Base-by-base conservation (phyloP, 179 eudicot species). In the Spinacia oleracea region DNA sequence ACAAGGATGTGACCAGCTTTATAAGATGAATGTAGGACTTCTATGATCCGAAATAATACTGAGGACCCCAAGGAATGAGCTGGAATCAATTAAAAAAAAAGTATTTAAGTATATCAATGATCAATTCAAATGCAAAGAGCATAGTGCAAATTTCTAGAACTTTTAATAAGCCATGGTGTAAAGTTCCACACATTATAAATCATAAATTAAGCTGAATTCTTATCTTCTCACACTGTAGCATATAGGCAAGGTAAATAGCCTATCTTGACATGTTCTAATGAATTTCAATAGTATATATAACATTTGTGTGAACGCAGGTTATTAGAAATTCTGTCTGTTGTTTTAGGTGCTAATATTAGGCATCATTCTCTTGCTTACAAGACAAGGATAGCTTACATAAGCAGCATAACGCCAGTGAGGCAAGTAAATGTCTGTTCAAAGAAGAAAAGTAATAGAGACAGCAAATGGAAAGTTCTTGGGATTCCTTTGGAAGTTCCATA, bases 371-470 rank as follows among this genome's bases (percentile, higher is more conserved):
- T 45, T 62, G 59, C 32, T 8, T 38, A 80, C 60, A 62, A 51
- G 69, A 60, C 20, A 64, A 53, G 53, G 55, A 67, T 50, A 78
- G 85, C 99, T 96, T 83, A 96, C 99, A 85, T 77, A 94, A 81
- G 88, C 98, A 96, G 84, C 93, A 94, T 59, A 87, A 81, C 78
- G 88, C 91, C 77, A 96, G 59, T 60, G 98, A 90, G 84, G 90
- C 81, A 67, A 96, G 90, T 82, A 96, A 80, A 64, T 56, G 78
- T 27, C 82, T 78, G 75, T 92, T 92, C 88, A 96, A 50, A 72
- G 72, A 78, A 78, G 94, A 83, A 85, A 89, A 88, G 81, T 92
- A 96, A 75, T 90, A 94, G 75, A 94, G 88, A 87, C 93, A 94
- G 70, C 93, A 90, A 29, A 94, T 51, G 60, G 93, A 85, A 71